Evolutionary conservation across 2,329 filamentous ascomycete genomes (phyloP), one percentile per base, ranked within the genome.

Genomic region (Colletotrichum theobromicola): DNA sequence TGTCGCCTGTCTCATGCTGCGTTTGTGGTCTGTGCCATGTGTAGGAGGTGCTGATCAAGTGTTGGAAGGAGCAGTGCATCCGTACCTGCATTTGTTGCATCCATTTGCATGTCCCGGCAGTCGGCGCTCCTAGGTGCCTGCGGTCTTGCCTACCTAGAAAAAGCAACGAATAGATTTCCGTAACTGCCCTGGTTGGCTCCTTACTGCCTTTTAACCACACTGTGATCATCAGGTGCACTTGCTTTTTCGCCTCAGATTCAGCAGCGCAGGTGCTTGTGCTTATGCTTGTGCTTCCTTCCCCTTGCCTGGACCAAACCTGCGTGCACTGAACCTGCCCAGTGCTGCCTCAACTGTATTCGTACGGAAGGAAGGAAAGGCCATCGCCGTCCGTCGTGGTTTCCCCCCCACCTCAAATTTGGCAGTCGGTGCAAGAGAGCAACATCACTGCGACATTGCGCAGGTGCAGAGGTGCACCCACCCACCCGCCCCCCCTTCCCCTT

Each of bases 391-490:
- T 28, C 26, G 21, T 57, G 21, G 53, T 57, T 28, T 18, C 24
- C 53, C 21, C 35, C 58, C 71, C 58, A 70, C 71, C 53, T 70
- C 60, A 37, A 65, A 60, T 65, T 61, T 74, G 58, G 58, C 70
- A 71, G 13, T 37, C 16, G 34, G 34, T 37, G 53, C 30, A 16
- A 26, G 53, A 26, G 53, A 28, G 7, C 53, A 28, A 34, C 28
- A 21, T 8, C 26, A n/a, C n/a, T n/a, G n/a, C n/a, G n/a, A n/a
- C 42, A 46, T 46, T 46, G 42, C n/a, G 42, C 42, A 21, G 42
- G 42, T 46, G 42, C 42, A 46, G n/a, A n/a, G 34, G 34, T 15
- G 15, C 34, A 15, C 34, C 50, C 50, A 24, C 24, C 28, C 16
- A 21, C 32, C 13, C 61, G 18, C 35, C 15, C 18, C 8, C 62